Evolutionary conservation across 1,284 basidiomycete species (phyloP), one percentile per base, ranked within the genome.

Genomic region (Sporisorium iseilematis-ciliati): DNA sequence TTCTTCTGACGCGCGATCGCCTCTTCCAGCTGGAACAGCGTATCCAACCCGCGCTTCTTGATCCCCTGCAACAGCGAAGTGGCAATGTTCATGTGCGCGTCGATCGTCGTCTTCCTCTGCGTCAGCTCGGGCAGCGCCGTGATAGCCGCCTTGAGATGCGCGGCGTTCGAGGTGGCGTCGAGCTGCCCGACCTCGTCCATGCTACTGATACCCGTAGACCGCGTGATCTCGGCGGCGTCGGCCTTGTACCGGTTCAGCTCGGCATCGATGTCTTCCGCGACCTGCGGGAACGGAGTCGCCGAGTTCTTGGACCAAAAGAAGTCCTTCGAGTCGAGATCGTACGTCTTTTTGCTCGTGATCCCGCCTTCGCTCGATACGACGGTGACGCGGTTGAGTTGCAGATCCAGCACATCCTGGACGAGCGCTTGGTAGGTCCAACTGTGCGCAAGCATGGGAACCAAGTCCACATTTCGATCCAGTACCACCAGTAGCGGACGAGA

Each of bases 351-450:
- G 56, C 77, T 78, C 2, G 65, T 60, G 4, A 75, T 48, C 3
- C 76, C 50, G 16, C 65, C 46, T 33, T 76, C 68, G 45, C 56
- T 74, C 14, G 72, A 70, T 4, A 54, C 87, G 23, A 99, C 91
- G 0, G 93, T 91, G 18, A 99, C 95, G 12, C 96, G 91, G 86
- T 99, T 99, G 18, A 99, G 89, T 86, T 94, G 96, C 89, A 99
- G 94, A 63, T 97, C 93, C 31, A 99, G 90, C 68, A 97, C 98
- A 84, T 99, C 97, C 52, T 96, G 96, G 0, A 98, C 93, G 21
- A 99, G 90, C 0, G 97, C 95, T 87, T 99, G 97, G 82, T 99
- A 99, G 31, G 97, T 99, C 97, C 97, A 99, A 2, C 95, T 95
- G 84, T 99, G 97, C 2, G 93, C 93, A 16, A 99, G 87, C 89